These are phyloP conservation scores for Mastigamoeba balamuthi DNA, from an alignment of 78 protist species.

Conservation along the genomic window DNA sequence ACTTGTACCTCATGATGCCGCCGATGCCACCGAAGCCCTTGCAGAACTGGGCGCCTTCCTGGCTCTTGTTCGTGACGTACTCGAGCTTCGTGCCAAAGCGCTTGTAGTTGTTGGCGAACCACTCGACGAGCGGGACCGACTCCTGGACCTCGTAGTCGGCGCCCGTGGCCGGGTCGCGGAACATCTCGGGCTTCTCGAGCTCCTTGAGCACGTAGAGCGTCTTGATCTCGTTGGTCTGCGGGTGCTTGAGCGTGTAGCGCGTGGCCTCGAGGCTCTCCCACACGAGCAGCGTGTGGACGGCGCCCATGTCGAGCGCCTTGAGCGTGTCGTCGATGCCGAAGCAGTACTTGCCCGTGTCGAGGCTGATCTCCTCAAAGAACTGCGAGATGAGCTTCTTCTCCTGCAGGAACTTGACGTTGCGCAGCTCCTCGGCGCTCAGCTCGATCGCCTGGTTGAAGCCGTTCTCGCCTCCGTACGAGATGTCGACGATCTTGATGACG, in stretches of 20 bases:
- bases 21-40: constrained; percentile 98
- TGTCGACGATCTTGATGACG: constrained; percentile 85
- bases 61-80: constrained; percentile 82
- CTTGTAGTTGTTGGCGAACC: constrained; percentile 91
- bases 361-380: constrained; percentile 94
- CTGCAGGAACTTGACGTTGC: constrained; percentile 90
- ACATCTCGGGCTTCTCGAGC: constrained; percentile 41
- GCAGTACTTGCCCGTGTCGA: constrained; percentile 92
- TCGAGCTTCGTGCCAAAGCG: constrained; percentile 87
- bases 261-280: constrained; percentile 78
- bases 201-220: constrained; percentile 45
- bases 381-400: constrained; percentile 93
- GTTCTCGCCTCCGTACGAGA: constrained; percentile 92
- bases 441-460: constrained; percentile 99
- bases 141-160: constrained; percentile 68
- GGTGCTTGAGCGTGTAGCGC: constrained; percentile 42
- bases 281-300: constrained; percentile 80
- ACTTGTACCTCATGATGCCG: constrained; percentile 78
- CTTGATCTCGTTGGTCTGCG: constrained; percentile 22
- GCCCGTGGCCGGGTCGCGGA: constrained; percentile 57
- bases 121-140: constrained; percentile 78
- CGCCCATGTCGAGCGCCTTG: constrained; percentile 88
- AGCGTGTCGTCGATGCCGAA: constrained; percentile 93
- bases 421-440: constrained; percentile 75
- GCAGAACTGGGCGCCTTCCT: constrained; percentile 98